Evolutionary conservation across 257 asterid species (phyloP).

Genomic region (Capsicum baccatum): DNA sequence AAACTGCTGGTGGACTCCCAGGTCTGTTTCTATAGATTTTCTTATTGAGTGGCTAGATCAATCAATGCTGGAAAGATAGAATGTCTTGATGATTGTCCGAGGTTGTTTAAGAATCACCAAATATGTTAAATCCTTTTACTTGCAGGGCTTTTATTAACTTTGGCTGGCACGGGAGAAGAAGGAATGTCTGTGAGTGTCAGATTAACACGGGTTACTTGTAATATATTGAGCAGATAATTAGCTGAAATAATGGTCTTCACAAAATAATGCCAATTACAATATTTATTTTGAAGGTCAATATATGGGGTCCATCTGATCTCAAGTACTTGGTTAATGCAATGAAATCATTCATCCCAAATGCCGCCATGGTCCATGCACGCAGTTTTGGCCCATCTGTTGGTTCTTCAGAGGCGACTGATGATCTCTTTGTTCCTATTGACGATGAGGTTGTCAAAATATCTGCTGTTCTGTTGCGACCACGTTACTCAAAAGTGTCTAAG

Average conservation of each 20-base stretch:
- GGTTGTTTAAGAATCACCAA: background rate
- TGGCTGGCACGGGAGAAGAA: conserved; percentile 93
- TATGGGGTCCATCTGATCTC: conserved; percentile 97
- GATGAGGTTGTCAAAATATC: conserved; percentile 93
- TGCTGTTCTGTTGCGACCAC: conserved; percentile 75
- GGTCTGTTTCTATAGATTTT: conserved; percentile 48
- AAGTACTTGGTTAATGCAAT: conserved; percentile 83
- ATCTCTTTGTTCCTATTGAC: conserved; percentile 68
- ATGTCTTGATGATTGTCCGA: background rate
- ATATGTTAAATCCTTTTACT: conserved; percentile 29
- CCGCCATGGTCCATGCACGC: conserved; percentile 86
- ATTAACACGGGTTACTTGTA: background rate
- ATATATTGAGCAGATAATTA: background rate
- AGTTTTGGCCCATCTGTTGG: conserved; percentile 73
- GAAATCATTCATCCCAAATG: conserved; percentile 85
- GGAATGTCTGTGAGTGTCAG: conserved; percentile 78
- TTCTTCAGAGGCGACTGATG: conserved; percentile 41
- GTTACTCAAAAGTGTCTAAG: conserved; percentile 40
- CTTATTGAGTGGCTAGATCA: conserved; percentile 21
- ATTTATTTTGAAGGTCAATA: conserved; percentile 64
- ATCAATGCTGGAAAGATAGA: background rate
- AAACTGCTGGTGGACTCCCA: conserved; percentile 99
- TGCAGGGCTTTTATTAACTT: conserved; percentile 89
- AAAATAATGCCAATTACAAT: conserved; percentile 12
- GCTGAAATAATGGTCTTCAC: conserved; percentile 17